Evolutionary conservation across 2,329 filamentous ascomycete species (phyloP).

Genomic region (Knufia petricola): DNA sequence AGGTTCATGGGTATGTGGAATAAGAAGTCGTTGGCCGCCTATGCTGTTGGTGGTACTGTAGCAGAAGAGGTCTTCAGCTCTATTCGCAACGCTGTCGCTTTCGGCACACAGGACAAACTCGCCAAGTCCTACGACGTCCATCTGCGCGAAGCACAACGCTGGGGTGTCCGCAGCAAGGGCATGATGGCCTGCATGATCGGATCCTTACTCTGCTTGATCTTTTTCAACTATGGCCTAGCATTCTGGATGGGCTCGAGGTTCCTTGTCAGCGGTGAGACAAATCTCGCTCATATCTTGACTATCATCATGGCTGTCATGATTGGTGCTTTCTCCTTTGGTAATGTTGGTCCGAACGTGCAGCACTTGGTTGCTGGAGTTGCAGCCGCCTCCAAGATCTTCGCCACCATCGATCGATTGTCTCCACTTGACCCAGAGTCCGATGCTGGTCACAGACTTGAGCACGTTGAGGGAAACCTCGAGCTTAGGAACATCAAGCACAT

Average conservation of each 20-base stretch:
- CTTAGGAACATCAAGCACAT: slow-evolving; percentile 80
- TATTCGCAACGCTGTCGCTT: slow-evolving; percentile 83
- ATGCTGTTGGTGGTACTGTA: slow-evolving; percentile 74
- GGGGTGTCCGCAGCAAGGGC: slow-evolving; percentile 66
- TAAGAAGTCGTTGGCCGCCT: slow-evolving; percentile 66
- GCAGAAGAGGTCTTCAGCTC: slow-evolving; percentile 93
- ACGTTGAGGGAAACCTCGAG: slow-evolving; percentile 67
- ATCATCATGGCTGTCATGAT: slow-evolving; percentile 89
- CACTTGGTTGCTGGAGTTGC: slow-evolving; percentile 76
- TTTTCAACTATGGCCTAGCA: slow-evolving; percentile 74
- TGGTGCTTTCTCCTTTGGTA: slow-evolving; percentile 82
- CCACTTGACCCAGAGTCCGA: slow-evolving; percentile 69
- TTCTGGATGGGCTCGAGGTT: slow-evolving; percentile 79
- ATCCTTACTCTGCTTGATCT: slow-evolving; percentile 72
- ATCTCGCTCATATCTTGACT: slow-evolving; percentile 64
- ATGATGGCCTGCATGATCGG: slow-evolving; percentile 70
- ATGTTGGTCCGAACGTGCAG: slow-evolving; percentile 74
- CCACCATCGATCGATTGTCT: slow-evolving; percentile 79
- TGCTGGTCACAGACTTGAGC: slow-evolving; percentile 61
- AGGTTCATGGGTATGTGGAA: slow-evolving; percentile 70
- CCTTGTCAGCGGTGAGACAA: slow-evolving; percentile 55
- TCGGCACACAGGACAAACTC: slow-evolving; percentile 87
- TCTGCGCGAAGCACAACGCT: slow-evolving; percentile 61
- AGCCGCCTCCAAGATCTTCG: slow-evolving; percentile 84
- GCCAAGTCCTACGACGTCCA: slow-evolving; percentile 74